Base-by-base conservation (phyloP, 192 early-diverging fungal genomes). In the Rhizophagus sp. region DNA sequence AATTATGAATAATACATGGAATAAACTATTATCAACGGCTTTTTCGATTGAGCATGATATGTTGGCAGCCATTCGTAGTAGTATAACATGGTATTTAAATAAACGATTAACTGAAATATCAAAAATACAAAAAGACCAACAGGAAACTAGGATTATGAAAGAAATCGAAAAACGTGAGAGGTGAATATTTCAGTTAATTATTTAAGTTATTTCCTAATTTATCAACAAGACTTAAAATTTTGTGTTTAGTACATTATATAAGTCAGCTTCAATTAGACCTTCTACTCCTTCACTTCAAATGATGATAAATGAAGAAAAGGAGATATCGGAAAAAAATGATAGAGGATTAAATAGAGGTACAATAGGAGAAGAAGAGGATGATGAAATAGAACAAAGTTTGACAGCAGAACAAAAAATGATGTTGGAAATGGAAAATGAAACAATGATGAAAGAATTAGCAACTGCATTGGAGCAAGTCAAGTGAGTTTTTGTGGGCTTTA, bases 371-470 rank as follows among this genome's bases (percentile, higher is more conserved):
- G 77, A 84, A 9, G 80, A 81, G 11, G 77, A 84, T 7, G 85
- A 89, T 72, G 87, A 87, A 22, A 81, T 92, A 73, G 87, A 88
- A 62, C 72, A 84, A 5, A 77, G 83, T 33, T 66, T 90, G 44
- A 85, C 81, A 3, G 83, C 88, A 22, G 87, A 90, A 68, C 87
- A 92, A 62, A 80, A 91, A 70, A 87, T 90, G 78, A 86, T 92
- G 82, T 82, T 95, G 33, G 91, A 93, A 68, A 71, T 83, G 73
- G 94, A 95, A 76, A 95, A 95, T 82, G 83, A 80, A 17, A 82
- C 82, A 68, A 90, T 95, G 86, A 82, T 92, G n/a, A 82, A 86
- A 68, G 90, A 92, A 81, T 87, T 95, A 79, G 92, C 92, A 50
- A 90, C 84, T 65, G 89, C 92, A 34, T 76, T 95, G 66, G 89